Conservation (phyloP, 176 grass and related monocot species). For the sorghum (Sorghum bicolor) region Sorghum_bicolor_NCBIv3 NC_012874.2:5471001-5471500, state of each 20-base stretch:
- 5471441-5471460: background rate
- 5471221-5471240: background rate
- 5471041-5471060: background rate
- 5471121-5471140: background rate
- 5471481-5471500: slow-evolving; percentile 18
- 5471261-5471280: background rate
- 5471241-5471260: background rate
- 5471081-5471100: background rate
- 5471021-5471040: background rate
- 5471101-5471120: background rate
- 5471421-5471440: background rate
- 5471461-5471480: background rate
- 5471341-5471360: too few relatives aligned
- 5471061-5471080: background rate
- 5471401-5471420: too few relatives aligned
- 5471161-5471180: background rate
- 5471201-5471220: background rate
- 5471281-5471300: background rate
- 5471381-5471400: too few relatives aligned
- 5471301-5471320: too few relatives aligned
- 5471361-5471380: too few relatives aligned
- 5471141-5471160: background rate
- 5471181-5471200: background rate
- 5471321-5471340: too few relatives aligned
- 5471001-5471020: background rate